Percentiles rank a stretch among this genome's conserved stretches.
phyloP scores from a whole-genome alignment of 2,329 filamentous ascomycete genomes.

The Cytospora schulzeri region DNA sequence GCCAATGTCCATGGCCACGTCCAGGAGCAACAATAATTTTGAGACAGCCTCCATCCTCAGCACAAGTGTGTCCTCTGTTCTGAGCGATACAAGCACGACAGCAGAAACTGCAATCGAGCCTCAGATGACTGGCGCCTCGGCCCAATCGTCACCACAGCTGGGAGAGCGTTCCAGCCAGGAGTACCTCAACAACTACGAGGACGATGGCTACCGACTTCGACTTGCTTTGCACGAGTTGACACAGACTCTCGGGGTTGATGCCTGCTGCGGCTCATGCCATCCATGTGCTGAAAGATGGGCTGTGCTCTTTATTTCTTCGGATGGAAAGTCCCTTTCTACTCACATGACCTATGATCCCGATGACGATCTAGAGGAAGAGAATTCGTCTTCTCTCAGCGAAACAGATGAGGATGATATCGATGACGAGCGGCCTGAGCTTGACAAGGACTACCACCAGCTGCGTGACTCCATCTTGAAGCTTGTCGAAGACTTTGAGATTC shows the following conservation, averaged over 20 bases:
- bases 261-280: slow-evolving; percentile 68
- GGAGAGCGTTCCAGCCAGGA: slow-evolving; percentile 48
- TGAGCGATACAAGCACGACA: slow-evolving; percentile 70
- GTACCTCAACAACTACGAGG: slow-evolving; percentile 57
- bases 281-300: slow-evolving; percentile 84
- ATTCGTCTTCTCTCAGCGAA: slow-evolving; percentile 59
- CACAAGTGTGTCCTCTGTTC: slow-evolving; percentile 70
- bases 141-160: slow-evolving; percentile 57
- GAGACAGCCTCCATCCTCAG: slow-evolving; percentile 73
- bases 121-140: slow-evolving; percentile 49
- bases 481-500: slow-evolving; percentile 81
- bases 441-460: slow-evolving; percentile 79
- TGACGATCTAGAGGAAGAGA: slow-evolving; percentile 63
- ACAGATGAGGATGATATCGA: slow-evolving; percentile 63
- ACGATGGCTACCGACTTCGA: slow-evolving; percentile 66
- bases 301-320: slow-evolving; percentile 74
- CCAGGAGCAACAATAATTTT: slow-evolving; percentile 51
- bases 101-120: slow-evolving; percentile 65
- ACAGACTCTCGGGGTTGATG: slow-evolving; percentile 64
- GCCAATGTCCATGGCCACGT: slow-evolving; percentile 63
- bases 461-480: slow-evolving; percentile 80
- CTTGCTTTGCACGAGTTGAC: slow-evolving; percentile 72
- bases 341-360: slow-evolving; percentile 74
- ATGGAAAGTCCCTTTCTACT: slow-evolving; percentile 69
- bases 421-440: slow-evolving; percentile 63